Conservation (phyloP, 1,284 basidiomycete species). For the Naganishia albida region DNA sequence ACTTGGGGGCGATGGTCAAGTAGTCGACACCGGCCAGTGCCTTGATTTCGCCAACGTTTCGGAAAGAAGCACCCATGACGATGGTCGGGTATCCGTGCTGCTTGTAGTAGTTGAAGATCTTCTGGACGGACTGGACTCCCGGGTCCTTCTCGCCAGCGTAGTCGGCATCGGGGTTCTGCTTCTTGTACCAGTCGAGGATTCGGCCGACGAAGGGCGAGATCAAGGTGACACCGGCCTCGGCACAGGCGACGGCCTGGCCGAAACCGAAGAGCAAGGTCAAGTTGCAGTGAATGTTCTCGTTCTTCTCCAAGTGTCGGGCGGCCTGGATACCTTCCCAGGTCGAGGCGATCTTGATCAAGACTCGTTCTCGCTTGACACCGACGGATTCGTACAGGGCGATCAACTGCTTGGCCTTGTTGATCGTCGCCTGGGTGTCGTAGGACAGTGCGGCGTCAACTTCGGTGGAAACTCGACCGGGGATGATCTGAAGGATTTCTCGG, state of each 20-base stretch:
- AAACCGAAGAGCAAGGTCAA: conserved; percentile 98
- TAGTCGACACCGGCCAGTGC: conserved; percentile 94
- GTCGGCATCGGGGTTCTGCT: conserved; percentile 76
- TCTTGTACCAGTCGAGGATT: conserved; percentile 89
- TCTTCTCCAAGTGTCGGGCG: conserved; percentile 88
- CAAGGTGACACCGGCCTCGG: conserved; percentile 95
- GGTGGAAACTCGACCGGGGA: conserved; percentile 97
- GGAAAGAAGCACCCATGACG: conserved; percentile 99
- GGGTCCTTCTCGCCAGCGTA: conserved; percentile 87
- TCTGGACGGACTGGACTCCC: conserved; percentile 93
- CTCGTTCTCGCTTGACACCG: conserved; percentile 87
- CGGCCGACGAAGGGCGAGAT: conserved; percentile 99
- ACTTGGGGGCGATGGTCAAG: conserved; percentile 87
- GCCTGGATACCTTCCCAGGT: conserved; percentile 99
- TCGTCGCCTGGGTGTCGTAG: conserved; percentile 72
- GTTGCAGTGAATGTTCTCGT: conserved; percentile 96
- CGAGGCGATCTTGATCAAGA: conserved; percentile 93
- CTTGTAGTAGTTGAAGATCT: conserved; percentile 99
- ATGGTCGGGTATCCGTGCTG: conserved; percentile 98
- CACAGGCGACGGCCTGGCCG: conserved; percentile 95
- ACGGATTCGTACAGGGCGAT: conserved; percentile 90
- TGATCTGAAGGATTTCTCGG: conserved; percentile 89
- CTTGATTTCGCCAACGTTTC: conserved; percentile 90
- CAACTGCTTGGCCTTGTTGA: conserved; percentile 77
- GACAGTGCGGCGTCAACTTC: conserved; percentile 98